Base-by-base conservation (phyloP, 1,284 basidiomycete species). In the Mycena sp. region DNA sequence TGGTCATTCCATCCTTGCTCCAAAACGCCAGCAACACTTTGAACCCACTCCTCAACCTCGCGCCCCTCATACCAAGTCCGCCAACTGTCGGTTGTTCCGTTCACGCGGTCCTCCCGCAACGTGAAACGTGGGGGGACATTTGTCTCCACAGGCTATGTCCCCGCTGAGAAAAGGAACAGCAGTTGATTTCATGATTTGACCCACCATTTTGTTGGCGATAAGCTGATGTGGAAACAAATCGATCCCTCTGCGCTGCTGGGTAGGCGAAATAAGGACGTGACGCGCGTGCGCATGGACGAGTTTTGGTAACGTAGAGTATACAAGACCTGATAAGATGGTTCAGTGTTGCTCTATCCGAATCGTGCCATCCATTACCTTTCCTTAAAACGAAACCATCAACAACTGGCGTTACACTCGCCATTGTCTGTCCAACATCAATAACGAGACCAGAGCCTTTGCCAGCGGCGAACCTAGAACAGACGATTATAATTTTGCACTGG, bases 331-430 rank as follows among this genome's bases (percentile, higher is more conserved):
- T 4, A 38, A 16, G 50, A 30, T 48, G 32, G 48, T 43, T 25
- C 19, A n/a, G 23, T 38, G n/a, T 25, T 58, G 40, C 43, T n/a
- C 68, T 0, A 63, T 65, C n/a, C 44, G 63, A 35, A 57, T 65
- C 46, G 0, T 17, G 43, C 12, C 29, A 28, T 12, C 44, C 64
- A 73, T 64, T 66, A 90, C 96, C 96, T 85, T 98, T 98, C 69
- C 96, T 87, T 49, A 99, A 85, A 37, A 99, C 97, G 72, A 99
- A 99, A 0, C 98, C 98, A 72, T 99, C 98, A 9, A 97, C 95
- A 11, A 99, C 93, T 1, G 98, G 98, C 1, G 95, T 95, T 17
- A 98, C 94, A 65, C 94, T 96, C 10, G 92, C 90, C 74, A 91
- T 89, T 21, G 92, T 88, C 67, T 94, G 90, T 5, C 98, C 98